Evolutionary conservation across 352 stramenopile species (phyloP), one percentile per base, ranked within the genome.

Genomic region (Pythium sp.): DNA sequence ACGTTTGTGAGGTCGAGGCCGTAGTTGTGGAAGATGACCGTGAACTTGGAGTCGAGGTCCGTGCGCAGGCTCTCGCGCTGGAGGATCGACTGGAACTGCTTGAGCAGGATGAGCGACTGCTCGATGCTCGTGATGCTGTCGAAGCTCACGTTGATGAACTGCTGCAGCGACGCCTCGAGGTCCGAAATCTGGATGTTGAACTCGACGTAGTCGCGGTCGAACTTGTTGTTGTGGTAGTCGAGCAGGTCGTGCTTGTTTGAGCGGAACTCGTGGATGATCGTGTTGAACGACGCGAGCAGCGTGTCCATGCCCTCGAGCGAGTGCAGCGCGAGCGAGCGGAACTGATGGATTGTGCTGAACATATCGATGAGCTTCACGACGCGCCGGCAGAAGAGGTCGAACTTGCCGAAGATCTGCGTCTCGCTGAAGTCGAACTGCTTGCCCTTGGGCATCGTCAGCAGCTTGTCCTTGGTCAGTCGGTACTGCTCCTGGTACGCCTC

Each of bases 181-280:
- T 97, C 91, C 0, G 87, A 86, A 53, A 97, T 95, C 65, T 92
- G 84, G 57, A 98, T 96, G 65, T 98, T 98, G 74, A 98, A 98
- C 62, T 98, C 90, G 9, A 98, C 88, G 66, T 98, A 98, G 70
- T 98, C 94, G 15, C 93, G 78, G 57, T 98, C 93, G 64, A 98
- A 98, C 64, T 95, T 94, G 70, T 95, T 95, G 73, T 91, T 92
- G 74, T 94, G 78, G 71, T 87, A 97, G 66, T 96, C 89, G 1
- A 97, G 75, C 34, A 97, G 62, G 61, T 97, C 89, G 69, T 97
- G 88, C 62, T 92, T 90, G 68, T 93, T 83, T 22, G 55, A 58
- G 34, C 87, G 76, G 68, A 97, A 94, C 51, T 93, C 80, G 49
- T 70, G 72, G 22, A 97, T 92, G 57, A 97, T 94, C 12, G 84